Evolutionary conservation across 2,329 filamentous ascomycete species (phyloP).

Genomic region (Colletotrichum sp.): DNA sequence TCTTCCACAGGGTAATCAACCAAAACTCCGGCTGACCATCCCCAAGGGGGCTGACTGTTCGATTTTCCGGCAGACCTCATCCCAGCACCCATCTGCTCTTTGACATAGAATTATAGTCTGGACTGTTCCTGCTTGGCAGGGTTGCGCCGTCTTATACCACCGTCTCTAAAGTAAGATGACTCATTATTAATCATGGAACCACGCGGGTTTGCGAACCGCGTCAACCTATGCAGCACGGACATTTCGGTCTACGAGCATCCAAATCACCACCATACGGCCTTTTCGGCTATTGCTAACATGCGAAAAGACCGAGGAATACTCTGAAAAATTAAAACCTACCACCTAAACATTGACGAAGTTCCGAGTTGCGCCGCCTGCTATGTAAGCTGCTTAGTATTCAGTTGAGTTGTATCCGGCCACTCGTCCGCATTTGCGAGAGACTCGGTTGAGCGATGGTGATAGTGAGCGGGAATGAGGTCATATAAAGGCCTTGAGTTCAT

Average conservation of each 20-base stretch:
- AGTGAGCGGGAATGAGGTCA: not conserved
- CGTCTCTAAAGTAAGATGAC: not conserved
- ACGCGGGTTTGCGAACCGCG: not conserved
- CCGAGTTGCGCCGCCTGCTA: not conserved
- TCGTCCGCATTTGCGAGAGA: not conserved
- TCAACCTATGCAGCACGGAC: not conserved
- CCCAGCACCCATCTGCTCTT: too few species aligned
- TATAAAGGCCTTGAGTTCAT: not conserved
- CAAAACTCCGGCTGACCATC: not conserved
- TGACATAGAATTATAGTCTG: not conserved
- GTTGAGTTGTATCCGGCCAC: not conserved
- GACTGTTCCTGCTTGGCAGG: not conserved
- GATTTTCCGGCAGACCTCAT: not conserved
- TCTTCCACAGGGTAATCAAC: not conserved
- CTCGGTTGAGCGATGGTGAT: not conserved
- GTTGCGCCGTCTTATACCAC: not conserved
- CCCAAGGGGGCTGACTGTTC: not conserved
- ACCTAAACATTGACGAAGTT: not conserved
- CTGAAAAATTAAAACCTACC: fast-evolving
- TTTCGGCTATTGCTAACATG: not conserved
- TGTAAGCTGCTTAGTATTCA: not conserved
- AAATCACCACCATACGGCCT: not conserved
- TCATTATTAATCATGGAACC: not conserved
- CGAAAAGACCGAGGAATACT: not conserved
- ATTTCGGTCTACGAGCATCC: not conserved